Evolutionary conservation across 2,329 filamentous ascomycete genomes (phyloP), one percentile per base, ranked within the genome.

Genomic region (Microcera coccophila): DNA sequence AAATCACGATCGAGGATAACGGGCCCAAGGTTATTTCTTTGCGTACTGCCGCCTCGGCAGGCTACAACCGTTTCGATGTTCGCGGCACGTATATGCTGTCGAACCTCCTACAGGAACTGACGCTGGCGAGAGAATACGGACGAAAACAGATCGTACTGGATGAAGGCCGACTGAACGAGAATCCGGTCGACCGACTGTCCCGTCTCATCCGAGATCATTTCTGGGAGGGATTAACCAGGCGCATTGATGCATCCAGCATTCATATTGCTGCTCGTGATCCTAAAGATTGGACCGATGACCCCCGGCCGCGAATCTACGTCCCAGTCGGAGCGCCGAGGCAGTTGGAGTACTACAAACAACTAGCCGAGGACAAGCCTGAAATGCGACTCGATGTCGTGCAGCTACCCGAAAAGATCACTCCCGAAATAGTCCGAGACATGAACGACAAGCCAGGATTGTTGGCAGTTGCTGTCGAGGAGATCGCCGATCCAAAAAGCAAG

Each of bases 81-180:
- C 86, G 91, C 52, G 93, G 93, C 58, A 97, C 89, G 22, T 98
- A 98, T 67, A 94, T 95, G 85, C 79, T 98, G 45, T 95, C 91
- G 49, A 98, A 97, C 64, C 80, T 97, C 35, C 76, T 97, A 31
- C 93, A 98, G 68, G 93, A 98, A 69, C 78, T 98, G 53, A 93
- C 87, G 2, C 77, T 97, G 54, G 93, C 93, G 52, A 85, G 95
- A 72, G 87, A 94, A 63, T 90, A 89, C 61, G 90, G 89, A 45
- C 84, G 88, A 48, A 89, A 90, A 66, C 84, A 89, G 61, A 91
- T 97, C 57, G 81, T 96, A 41, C 79, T 98, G 34, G 90, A 97
- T 59, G 90, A 96, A 62, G 85, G 84, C 9, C 84, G 91, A 18
- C 73, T 98, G 53, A 95, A 91, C 62, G 93, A 98, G 70, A 97